A percentile compares a stretch with the other conserved stretches of the same genome.
These are phyloP conservation scores for Trichosporon faecale DNA, from an alignment of 1,284 basidiomycete genomes.

Conservation along the genomic window DNA sequence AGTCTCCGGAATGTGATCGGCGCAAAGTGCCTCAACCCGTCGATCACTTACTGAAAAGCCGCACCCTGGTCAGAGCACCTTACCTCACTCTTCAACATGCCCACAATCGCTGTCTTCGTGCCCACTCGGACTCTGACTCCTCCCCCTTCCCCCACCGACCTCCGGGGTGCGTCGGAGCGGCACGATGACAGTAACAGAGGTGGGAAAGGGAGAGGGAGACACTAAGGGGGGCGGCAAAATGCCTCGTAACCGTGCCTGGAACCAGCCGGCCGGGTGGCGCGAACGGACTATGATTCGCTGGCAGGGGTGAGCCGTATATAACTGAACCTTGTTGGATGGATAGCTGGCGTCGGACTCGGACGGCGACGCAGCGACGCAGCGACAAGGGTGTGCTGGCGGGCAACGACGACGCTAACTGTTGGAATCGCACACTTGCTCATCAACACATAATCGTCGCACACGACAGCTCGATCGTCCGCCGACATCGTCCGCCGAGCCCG, in stretches of 20 bases:
- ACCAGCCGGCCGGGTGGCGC: not conserved
- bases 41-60: not conserved
- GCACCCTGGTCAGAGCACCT: not conserved
- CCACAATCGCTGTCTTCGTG: not conserved
- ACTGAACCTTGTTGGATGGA: not conserved
- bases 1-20: slow-evolving; percentile 2
- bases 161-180: not conserved
- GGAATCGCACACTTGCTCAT: not conserved
- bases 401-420: not conserved
- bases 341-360: not conserved
- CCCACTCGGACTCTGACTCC: not conserved
- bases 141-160: too few relatives aligned
- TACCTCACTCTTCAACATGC: not conserved
- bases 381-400: too few relatives aligned
- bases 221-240: not conserved
- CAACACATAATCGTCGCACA: not conserved
- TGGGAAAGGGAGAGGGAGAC: too few relatives aligned
- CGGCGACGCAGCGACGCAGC: too few relatives aligned
- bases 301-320: not conserved
- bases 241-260: not conserved
- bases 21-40: not conserved
- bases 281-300: not conserved
- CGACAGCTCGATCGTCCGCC: not conserved
- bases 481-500: not conserved
- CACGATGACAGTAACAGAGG: too few relatives aligned